A percentile compares a stretch with the other conserved stretches of the same genome.
Conservation (phyloP, 164 flowering plant genomes). For the Litsea cubeba region DNA sequence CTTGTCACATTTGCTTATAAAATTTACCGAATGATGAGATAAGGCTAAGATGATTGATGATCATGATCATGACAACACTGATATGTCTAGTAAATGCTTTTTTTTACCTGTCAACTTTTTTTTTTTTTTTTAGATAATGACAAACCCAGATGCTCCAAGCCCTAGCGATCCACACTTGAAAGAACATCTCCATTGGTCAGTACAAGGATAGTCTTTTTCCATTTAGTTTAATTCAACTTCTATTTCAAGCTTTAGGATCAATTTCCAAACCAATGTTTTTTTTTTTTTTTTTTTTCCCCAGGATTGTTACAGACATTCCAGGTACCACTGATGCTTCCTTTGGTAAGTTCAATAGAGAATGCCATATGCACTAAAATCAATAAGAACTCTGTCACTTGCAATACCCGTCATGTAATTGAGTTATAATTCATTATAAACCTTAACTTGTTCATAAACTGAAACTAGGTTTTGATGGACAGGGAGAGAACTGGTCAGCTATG, state of each 20-base stretch:
- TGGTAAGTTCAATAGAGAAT: constrained; percentile 37
- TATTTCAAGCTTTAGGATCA: background rate
- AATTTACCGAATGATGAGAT: no score
- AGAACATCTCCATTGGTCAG: constrained; percentile 87
- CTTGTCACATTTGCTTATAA: no score
- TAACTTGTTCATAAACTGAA: no score
- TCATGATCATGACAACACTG: background rate
- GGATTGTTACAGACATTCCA: constrained; percentile 86
- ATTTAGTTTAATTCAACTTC: background rate
- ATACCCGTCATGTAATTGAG: background rate
- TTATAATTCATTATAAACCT: no score
- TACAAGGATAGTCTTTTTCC: background rate
- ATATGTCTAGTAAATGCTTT: background rate
- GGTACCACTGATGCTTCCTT: constrained; percentile 78
- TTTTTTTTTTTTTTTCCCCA: constrained; percentile 16
- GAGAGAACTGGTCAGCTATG: constrained; percentile 57
- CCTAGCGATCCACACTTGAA: constrained; percentile 82
- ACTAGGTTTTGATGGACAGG: constrained; percentile 34
- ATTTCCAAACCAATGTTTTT: background rate
- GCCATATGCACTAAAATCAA: background rate
- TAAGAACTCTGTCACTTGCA: background rate
- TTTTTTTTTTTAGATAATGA: constrained; percentile 51
- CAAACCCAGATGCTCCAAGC: constrained; percentile 91
- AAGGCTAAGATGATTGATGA: no score
- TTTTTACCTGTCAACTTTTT: background rate